Evolutionary conservation across 2,329 filamentous ascomycete genomes (phyloP).

Genomic region (Dothiorella sarmentorum): DNA sequence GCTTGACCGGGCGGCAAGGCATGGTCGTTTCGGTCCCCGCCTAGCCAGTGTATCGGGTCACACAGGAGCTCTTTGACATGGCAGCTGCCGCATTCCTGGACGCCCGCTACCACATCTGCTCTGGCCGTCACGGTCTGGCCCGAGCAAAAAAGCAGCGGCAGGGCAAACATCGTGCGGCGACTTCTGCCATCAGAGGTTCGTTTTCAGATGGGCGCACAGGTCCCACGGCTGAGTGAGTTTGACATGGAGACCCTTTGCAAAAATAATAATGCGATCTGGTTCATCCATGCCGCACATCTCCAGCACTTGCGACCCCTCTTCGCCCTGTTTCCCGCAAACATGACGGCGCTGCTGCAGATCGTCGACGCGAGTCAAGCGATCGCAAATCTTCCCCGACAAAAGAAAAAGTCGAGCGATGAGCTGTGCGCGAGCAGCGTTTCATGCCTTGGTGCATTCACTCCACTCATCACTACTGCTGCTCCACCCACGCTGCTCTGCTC

Average conservation of each 20-base stretch:
- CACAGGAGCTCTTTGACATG: background rate
- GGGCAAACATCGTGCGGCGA: background rate
- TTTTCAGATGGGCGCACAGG: background rate
- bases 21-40: background rate
- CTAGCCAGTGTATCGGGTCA: background rate
- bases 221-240: background rate
- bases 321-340: background rate
- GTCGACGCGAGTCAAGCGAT: background rate
- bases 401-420: too few species aligned
- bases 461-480: too few species aligned
- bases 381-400: background rate
- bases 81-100: background rate
- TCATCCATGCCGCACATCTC: background rate
- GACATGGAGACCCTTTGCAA: background rate
- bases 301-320: background rate
- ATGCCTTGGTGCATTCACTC: too few species aligned
- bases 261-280: background rate
- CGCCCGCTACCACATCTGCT: too few species aligned
- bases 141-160: background rate
- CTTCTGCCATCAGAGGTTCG: background rate
- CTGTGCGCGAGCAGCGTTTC: too few species aligned
- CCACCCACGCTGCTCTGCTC: background rate
- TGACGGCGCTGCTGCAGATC: conserved; percentile 7
- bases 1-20: background rate
- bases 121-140: background rate